phyloP scores from a whole-genome alignment of 176 grass and related monocot species.

The Musa acuminata region DNA sequence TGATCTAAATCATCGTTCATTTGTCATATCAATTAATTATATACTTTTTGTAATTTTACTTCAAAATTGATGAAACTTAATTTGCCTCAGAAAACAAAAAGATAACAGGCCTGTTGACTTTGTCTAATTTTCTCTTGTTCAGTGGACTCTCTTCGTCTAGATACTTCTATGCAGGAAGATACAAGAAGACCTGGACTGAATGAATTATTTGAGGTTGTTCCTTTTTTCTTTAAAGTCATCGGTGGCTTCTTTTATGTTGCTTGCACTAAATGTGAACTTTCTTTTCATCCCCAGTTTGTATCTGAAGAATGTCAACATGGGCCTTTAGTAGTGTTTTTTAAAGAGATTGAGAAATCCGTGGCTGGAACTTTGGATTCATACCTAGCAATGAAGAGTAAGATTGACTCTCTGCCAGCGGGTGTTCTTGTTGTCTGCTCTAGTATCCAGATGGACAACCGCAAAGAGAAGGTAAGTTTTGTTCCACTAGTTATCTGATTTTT shows the following conservation, averaged over 20 bases:
- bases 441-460: conserved; percentile 59
- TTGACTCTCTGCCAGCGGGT: conserved; percentile 58
- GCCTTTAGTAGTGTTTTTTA: conserved; percentile 68
- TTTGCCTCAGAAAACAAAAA: background rate
- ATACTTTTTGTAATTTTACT: background rate
- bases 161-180: conserved; percentile 63
- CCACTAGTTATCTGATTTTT: background rate
- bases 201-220: conserved; percentile 67
- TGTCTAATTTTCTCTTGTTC: conserved; percentile 28
- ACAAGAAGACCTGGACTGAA: conserved; percentile 68
- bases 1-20: background rate
- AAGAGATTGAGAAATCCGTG: conserved; percentile 74
- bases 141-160: conserved; percentile 69
- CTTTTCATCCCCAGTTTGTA: conserved; percentile 35
- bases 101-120: conserved; percentile 1
- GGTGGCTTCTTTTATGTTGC: conserved; percentile 8
- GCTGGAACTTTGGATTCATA: conserved; percentile 61
- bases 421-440: conserved; percentile 83
- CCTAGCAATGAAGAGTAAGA: conserved; percentile 58
- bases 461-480: conserved; percentile 67
- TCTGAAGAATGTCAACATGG: conserved; percentile 62
- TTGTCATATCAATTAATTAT: background rate
- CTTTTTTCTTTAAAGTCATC: conserved; percentile 11
- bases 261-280: conserved; percentile 22
- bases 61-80: background rate